These are phyloP conservation scores for Xylogone sp. DNA, from an alignment of 2,329 filamentous ascomycete genomes.

Conservation along the genomic window DNA sequence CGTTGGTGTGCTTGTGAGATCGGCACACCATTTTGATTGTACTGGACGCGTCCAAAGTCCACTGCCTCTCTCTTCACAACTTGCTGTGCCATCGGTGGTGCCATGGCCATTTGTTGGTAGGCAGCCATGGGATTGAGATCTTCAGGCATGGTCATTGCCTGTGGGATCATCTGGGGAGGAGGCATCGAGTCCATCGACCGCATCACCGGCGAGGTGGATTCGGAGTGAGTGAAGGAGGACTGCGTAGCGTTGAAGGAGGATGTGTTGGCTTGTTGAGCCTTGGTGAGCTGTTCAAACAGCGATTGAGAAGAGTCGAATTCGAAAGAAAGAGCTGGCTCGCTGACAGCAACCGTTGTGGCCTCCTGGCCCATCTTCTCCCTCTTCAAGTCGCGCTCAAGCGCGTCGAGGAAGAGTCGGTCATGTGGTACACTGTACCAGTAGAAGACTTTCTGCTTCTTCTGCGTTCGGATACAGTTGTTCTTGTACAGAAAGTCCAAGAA, in stretches of 20 bases:
- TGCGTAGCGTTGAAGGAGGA: conserved; percentile 89
- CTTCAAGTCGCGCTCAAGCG: conserved; percentile 94
- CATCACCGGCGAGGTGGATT: conserved; percentile 83
- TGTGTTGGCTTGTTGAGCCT: conserved; percentile 97
- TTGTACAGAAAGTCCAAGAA: conserved; percentile 99
- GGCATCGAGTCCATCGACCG: conserved; percentile 92
- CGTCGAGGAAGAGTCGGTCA: conserved; percentile 94
- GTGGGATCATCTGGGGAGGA: conserved; percentile 77
- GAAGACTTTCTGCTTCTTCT: conserved; percentile 99
- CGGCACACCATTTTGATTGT: conserved; percentile 88
- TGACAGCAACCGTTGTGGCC: conserved; percentile 92
- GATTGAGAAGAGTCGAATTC: conserved; percentile 99
- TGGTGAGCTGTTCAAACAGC: conserved; percentile 98
- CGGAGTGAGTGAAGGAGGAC: conserved; percentile 44
- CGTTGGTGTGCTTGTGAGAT: conserved; percentile 81
- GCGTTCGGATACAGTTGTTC: conserved; percentile 99
- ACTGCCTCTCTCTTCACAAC: conserved; percentile 79
- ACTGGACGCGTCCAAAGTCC: conserved; percentile 77
- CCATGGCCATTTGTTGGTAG: conserved; percentile 68
- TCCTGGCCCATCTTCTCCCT: conserved; percentile 99
- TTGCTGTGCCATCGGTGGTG: conserved; percentile 64
- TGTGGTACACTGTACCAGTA: conserved; percentile 99
- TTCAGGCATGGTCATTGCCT: conserved; percentile 51
- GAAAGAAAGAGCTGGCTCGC: conserved; percentile 95
- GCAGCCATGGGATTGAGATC: conserved; percentile 60